Evolutionary conservation across 345 rosid genomes (phyloP).

Genomic region (Cardamine occulta): DNA sequence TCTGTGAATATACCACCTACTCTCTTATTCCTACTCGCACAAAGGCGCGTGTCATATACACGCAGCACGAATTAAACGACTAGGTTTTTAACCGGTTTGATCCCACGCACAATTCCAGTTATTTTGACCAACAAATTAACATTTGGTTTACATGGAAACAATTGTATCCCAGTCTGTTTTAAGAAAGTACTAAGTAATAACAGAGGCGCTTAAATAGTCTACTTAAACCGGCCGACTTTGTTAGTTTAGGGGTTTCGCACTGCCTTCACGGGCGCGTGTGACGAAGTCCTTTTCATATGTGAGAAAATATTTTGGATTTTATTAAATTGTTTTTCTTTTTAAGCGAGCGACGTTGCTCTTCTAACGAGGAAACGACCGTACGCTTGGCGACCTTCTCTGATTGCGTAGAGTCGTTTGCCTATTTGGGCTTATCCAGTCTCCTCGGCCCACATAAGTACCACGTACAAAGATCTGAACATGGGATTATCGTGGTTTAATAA

Average conservation of each 20-base stretch:
- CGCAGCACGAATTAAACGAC: not conserved
- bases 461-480: not conserved
- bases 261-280: not conserved
- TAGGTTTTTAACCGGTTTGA: not conserved
- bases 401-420: conserved; percentile 11
- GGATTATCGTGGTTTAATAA: not conserved
- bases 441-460: not conserved
- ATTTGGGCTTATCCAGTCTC: conserved; percentile 1
- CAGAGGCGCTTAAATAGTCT: too few relatives aligned
- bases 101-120: not conserved
- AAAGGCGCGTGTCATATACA: not conserved
- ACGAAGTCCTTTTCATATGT: not conserved
- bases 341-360: conserved; percentile 13
- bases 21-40: not conserved
- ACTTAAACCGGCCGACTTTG: not conserved
- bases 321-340: not conserved
- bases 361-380: not conserved
- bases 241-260: not conserved
- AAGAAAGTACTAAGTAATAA: too few relatives aligned
- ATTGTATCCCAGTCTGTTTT: not conserved
- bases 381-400: conserved; percentile 18
- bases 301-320: not conserved
- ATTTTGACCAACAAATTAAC: not conserved
- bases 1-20: conserved; percentile 27
- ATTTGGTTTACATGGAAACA: not conserved